Evolutionary conservation across 2,329 filamentous ascomycete species (phyloP), one percentile per base, ranked within the genome.

Genomic region (Cucurbitaria berberidis): DNA sequence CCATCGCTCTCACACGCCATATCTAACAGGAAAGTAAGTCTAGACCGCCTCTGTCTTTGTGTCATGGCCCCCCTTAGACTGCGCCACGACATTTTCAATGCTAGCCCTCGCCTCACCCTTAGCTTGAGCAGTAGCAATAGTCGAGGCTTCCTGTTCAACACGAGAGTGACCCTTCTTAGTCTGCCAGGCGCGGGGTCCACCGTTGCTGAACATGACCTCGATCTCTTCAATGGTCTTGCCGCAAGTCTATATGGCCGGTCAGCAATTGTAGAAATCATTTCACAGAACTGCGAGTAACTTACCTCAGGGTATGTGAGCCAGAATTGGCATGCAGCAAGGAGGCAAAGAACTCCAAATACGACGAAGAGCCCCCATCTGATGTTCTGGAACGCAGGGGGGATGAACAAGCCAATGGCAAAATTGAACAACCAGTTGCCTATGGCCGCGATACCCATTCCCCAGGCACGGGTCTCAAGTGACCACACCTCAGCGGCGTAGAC

Each of bases 401-500:
- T 80, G 70, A 84, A 86, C 35, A 85, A 76, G 29, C 82, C 83
- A 11, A 86, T 76, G 0, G 84, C 84, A 64, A 86, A 86, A 70
- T 86, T 86, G 76, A 86, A 86, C 84, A 84, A 60, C 74, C 75
- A 77, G 55, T 74, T 71, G 16, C 66, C 66, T 16, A 83, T 76
- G 2, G 83, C 81, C 2, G 84, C 78, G 36, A 87, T 74, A 19
- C 81, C 80, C 77, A 87, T 86, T 18, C 84, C 84, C 2, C 79
- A 82, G 2, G 84, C 84, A 29, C 85, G 81, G 0, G 83, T 85
- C 53, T 84, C 82, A 2, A 87, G 77, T 0, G 83, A 84, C 81
- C 83, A 87, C 2, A 87, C 82, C 70, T 89, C 86, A 15, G 84
- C 83, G 0, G 84, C 82, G 61, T 89, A 89, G 39, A 88, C 81